Percentiles rank a stretch among this genome's conserved stretches.
phyloP scores from a whole-genome alignment of 1,139 yeast species.

The Diutina siamensis region DNA sequence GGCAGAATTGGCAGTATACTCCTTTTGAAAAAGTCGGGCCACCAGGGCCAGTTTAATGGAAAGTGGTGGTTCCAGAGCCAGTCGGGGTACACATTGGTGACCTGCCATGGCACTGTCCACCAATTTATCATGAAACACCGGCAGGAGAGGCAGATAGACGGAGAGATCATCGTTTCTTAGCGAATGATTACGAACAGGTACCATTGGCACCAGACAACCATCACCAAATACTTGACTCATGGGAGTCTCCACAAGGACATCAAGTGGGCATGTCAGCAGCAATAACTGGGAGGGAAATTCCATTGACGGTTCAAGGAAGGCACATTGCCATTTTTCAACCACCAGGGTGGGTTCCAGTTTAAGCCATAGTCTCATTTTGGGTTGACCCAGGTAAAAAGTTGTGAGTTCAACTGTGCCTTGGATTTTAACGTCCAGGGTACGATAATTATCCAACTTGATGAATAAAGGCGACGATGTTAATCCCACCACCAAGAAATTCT shows the following conservation, averaged over 20 bases:
- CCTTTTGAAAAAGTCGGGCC: background rate
- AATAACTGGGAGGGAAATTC: background rate
- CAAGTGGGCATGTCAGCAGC: slow-evolving; percentile 1
- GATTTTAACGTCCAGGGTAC: background rate
- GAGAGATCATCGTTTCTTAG: background rate
- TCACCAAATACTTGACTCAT: background rate
- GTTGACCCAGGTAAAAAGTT: background rate
- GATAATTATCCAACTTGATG: background rate
- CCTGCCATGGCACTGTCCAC: background rate
- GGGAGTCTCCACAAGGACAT: background rate
- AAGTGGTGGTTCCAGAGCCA: background rate
- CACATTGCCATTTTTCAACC: slow-evolving; percentile 4
- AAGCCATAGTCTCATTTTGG: background rate
- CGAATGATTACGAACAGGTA: background rate
- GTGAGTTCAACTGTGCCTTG: background rate
- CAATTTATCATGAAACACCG: background rate
- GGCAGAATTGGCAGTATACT: background rate
- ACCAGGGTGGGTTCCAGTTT: slow-evolving; percentile 5
- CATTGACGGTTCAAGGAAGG: background rate
- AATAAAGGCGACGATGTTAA: background rate
- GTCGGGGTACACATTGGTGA: no score
- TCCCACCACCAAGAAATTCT: background rate
- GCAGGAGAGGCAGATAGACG: background rate
- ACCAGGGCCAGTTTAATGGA: background rate
- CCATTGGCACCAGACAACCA: background rate